Evolutionary conservation across 306 rosid species (phyloP).

Genomic region (Carpinus viminea): DNA sequence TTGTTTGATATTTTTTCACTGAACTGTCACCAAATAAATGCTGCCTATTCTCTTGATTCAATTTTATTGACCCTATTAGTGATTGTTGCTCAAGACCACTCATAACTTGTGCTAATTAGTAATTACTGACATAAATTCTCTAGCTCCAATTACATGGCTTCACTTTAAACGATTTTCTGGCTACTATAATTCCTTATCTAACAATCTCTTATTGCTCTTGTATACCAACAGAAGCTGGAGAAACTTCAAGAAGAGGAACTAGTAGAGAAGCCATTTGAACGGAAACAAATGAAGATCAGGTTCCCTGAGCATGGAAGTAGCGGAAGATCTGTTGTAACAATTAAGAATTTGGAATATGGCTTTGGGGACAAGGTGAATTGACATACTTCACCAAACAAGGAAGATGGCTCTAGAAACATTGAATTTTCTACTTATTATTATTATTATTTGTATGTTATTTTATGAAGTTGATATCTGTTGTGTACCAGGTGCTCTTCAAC

Average conservation of each 20-base stretch:
- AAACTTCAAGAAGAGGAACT: constrained; percentile 83
- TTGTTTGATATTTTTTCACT: background rate
- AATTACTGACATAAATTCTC: constrained; percentile 10
- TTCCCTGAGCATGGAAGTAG: constrained; percentile 96
- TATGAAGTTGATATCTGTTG: constrained; percentile 29
- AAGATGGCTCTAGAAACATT: constrained; percentile 3
- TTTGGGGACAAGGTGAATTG: constrained; percentile 76
- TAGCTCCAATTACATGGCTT: constrained; percentile 12
- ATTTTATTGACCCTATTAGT: constrained; percentile 9
- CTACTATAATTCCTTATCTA: constrained; percentile 21
- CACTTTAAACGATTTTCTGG: constrained; percentile 21
- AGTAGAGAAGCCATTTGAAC: constrained; percentile 87
- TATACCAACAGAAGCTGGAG: constrained; percentile 84
- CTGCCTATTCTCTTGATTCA: constrained; percentile 9
- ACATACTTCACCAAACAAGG: constrained; percentile 14
- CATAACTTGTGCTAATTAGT: constrained; percentile 11
- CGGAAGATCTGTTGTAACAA: constrained; percentile 75
- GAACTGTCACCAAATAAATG: background rate
- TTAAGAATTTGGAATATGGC: constrained; percentile 73
- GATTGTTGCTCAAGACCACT: constrained; percentile 10
- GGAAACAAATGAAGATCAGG: constrained; percentile 95
- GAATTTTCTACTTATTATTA: background rate
- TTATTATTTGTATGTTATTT: background rate
- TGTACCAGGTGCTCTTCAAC: constrained; percentile 67
- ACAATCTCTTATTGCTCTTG: constrained; percentile 25